These are phyloP conservation scores for Xerocomus amazonicus DNA, from an alignment of 1,284 basidiomycete genomes.

Conservation along the genomic window DNA sequence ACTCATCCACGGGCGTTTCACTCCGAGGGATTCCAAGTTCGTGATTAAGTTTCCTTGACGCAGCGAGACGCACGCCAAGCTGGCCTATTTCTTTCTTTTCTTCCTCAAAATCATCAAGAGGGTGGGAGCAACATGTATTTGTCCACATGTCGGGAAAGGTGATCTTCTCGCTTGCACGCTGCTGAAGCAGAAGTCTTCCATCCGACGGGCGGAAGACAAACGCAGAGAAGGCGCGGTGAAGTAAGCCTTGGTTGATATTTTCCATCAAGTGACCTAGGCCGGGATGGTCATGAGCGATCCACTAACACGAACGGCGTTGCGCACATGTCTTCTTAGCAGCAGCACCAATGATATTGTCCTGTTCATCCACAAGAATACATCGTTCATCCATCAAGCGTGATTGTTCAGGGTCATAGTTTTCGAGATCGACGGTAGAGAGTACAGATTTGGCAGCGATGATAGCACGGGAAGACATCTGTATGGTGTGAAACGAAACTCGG, in stretches of 20 bases:
- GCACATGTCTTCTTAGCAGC: conserved; percentile 96
- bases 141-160: conserved; percentile 99
- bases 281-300: neutral
- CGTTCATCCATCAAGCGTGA: conserved; percentile 95
- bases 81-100: conserved; percentile 80
- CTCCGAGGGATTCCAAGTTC: conserved; percentile 88
- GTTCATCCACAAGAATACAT: conserved; percentile 91
- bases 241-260: conserved; percentile 91
- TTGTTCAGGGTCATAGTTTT: conserved; percentile 77
- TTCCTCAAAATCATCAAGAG: conserved; percentile 85
- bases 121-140: conserved; percentile 99
- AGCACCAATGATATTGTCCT: conserved; percentile 87
- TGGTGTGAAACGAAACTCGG: conserved; percentile 9
- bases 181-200: conserved; percentile 94
- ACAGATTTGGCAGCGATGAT: conserved; percentile 55
- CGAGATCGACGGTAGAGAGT: conserved; percentile 69
- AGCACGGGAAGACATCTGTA: conserved; percentile 52
- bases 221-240: conserved; percentile 97
- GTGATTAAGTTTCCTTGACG: conserved; percentile 93
- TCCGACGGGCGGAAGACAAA: conserved; percentile 95
- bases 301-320: conserved; percentile 28
- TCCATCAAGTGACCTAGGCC: conserved; percentile 87
- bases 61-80: conserved; percentile 84
- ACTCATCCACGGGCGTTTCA: conserved; percentile 80
- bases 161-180: conserved; percentile 95